These are phyloP conservation scores for Glutinoglossum americanum DNA, from an alignment of 495 filamentous ascomycete genomes.

Conservation along the genomic window DNA sequence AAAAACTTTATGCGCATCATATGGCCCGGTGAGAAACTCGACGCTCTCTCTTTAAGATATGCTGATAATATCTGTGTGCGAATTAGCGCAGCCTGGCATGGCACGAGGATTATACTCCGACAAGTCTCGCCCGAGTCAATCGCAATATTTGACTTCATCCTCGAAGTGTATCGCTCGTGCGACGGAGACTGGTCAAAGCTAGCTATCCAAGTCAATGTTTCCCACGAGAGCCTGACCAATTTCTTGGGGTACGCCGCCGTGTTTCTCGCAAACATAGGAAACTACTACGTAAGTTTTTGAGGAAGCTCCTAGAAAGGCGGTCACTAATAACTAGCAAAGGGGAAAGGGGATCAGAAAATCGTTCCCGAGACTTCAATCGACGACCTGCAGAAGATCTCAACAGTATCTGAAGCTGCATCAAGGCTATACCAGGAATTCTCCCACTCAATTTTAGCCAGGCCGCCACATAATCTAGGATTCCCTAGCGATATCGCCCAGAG, in stretches of 20 bases:
- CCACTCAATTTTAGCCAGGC: not conserved
- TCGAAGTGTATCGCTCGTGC: conserved; percentile 50
- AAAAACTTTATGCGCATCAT: not conserved
- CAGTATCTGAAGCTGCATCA: conserved; percentile 27
- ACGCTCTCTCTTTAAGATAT: not conserved
- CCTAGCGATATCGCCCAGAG: conserved; percentile 60
- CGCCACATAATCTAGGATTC: not conserved
- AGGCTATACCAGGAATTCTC: not conserved
- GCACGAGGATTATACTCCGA: conserved; percentile 33
- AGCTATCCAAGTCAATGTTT: conserved; percentile 44
- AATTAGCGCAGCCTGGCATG: not conserved
- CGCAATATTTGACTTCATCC: conserved; percentile 74
- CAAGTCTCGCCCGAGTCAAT: conserved; percentile 85
- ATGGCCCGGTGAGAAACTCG: not conserved
- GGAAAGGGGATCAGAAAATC: conserved; percentile 88
- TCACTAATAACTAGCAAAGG: conserved; percentile 26
- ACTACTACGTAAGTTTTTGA: conserved; percentile 29
- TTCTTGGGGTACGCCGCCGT: conserved; percentile 78
- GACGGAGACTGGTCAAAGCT: conserved; percentile 62
- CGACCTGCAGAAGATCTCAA: conserved; percentile 49
- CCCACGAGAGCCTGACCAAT: conserved; percentile 40
- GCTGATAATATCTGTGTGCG: not conserved
- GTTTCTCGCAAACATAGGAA: conserved; percentile 79
- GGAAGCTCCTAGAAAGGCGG: not conserved
- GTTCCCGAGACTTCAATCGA: conserved; percentile 53